These are phyloP conservation scores for Tolypocladium ophioglossoides DNA, from an alignment of 2,329 filamentous ascomycete genomes.

Conservation along the genomic window DNA sequence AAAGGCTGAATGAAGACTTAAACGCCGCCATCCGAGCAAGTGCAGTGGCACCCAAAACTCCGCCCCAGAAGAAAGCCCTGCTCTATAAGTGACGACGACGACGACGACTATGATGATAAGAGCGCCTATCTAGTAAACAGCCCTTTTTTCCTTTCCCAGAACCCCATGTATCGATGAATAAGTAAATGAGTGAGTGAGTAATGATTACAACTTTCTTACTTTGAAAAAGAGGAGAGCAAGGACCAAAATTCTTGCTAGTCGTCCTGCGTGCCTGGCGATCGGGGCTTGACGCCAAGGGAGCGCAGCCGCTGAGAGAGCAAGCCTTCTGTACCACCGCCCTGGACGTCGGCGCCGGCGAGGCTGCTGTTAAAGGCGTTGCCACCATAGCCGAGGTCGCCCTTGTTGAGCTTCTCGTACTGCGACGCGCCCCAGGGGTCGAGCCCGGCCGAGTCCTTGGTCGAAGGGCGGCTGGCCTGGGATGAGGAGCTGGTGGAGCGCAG, in stretches of 20 bases:
- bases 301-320: constrained; percentile 60
- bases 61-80: background rate
- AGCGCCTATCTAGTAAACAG: background rate
- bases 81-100: background rate
- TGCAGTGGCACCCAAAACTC: background rate
- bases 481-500: constrained; percentile 16
- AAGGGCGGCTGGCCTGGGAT: constrained; percentile 20
- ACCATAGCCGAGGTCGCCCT: constrained; percentile 53
- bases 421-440: constrained; percentile 19
- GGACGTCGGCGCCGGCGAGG: constrained; percentile 22
- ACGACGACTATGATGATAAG: background rate
- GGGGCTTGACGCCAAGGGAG: constrained; percentile 42
- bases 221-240: background rate
- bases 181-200: background rate
- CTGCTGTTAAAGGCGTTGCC: constrained; percentile 35
- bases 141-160: background rate
- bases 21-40: background rate
- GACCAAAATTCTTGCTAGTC: background rate
- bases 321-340: constrained; percentile 38
- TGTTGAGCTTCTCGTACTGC: constrained; percentile 57
- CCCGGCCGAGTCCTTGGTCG: constrained; percentile 22
- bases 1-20: background rate
- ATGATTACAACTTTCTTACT: background rate
- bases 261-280: constrained; percentile 1
- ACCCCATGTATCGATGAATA: background rate